Evolutionary conservation across 2,329 filamentous ascomycete genomes (phyloP), one percentile per base, ranked within the genome.

Genomic region (Lasiodiplodia sp.): DNA sequence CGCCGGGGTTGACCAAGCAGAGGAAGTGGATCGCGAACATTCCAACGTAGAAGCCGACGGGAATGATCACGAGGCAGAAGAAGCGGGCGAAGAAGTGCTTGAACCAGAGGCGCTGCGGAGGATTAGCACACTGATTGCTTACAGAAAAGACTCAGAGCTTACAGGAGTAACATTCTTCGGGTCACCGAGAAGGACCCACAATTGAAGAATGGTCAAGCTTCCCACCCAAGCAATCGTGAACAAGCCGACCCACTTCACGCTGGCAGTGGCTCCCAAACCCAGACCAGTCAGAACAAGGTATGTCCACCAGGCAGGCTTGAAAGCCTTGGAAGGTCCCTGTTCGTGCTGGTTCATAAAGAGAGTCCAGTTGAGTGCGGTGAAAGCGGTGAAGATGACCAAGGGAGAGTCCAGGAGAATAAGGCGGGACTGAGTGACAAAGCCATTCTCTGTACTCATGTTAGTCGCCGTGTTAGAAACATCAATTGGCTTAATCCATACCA

Each of bases 221-320:
- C 96, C 96, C 73, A 99, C 93, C 96, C 96, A 99, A 60, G 95
- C 96, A 80, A 97, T 97, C 71, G 96, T 99, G 85, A 99, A 98
- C 65, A 99, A 86, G 63, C 96, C 96, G 77, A 99, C 96, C 96
- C 96, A 99, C 85, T 99, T 99, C 76, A 98, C 94, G 83, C 95
- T 98, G 71, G 91, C 88, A 8, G 96, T 98, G 63, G 95, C 91
- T 71, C 96, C 96, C 63, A 99, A 86, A 47, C 91, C 92, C 53
- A 99, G 83, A 74, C 96, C 96, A 55, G 92, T 96, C 78, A 93
- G 89, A 68, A 87, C 86, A 67, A 99, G 87, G 95, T 96, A 99
- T 83, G 98, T 97, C 96, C 96, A 99, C 96, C 96, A 99, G 75
- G 89, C 91, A 10, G 92, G 87, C 73, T 90, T 86, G 83, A 99